Evolutionary conservation across 192 early-diverging fungal genomes (phyloP).

Genomic region (Glomus cerebriforme): DNA sequence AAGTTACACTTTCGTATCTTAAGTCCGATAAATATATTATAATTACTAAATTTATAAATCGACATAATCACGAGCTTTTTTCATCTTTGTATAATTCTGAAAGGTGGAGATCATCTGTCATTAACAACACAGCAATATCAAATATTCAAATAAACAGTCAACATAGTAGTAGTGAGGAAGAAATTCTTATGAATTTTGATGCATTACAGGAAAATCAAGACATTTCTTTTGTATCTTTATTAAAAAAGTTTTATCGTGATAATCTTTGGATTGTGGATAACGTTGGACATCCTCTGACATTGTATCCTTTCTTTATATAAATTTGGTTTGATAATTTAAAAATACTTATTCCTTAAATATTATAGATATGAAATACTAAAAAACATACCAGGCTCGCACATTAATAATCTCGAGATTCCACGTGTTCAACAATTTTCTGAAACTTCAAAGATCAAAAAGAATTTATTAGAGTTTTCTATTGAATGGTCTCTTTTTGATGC

Average conservation of each 20-base stretch:
- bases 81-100: not conserved
- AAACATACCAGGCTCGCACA: not conserved
- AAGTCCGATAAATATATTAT: not conserved
- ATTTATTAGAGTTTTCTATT: not conserved
- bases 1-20: not conserved
- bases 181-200: not conserved
- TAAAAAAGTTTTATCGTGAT: not conserved
- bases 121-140: not conserved
- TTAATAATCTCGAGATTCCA: no score
- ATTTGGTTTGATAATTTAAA: not conserved
- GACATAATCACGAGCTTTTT: slow-evolving; percentile 14
- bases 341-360: not conserved
- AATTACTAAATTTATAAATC: not conserved
- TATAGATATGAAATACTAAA: slow-evolving; percentile 16
- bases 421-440: not conserved
- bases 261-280: not conserved
- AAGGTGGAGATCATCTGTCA: not conserved
- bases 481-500: slow-evolving; percentile 10
- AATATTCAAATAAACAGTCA: not conserved
- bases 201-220: not conserved
- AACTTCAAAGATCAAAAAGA: not conserved
- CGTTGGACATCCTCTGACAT: not conserved
- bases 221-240: not conserved
- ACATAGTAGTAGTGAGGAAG: not conserved
- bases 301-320: not conserved